A percentile compares a stretch with the other conserved stretches of the same genome.
Evolutionary conservation across 2,329 filamentous ascomycete genomes (phyloP).

Genomic region (Pseudocercospora fijiensis): DNA sequence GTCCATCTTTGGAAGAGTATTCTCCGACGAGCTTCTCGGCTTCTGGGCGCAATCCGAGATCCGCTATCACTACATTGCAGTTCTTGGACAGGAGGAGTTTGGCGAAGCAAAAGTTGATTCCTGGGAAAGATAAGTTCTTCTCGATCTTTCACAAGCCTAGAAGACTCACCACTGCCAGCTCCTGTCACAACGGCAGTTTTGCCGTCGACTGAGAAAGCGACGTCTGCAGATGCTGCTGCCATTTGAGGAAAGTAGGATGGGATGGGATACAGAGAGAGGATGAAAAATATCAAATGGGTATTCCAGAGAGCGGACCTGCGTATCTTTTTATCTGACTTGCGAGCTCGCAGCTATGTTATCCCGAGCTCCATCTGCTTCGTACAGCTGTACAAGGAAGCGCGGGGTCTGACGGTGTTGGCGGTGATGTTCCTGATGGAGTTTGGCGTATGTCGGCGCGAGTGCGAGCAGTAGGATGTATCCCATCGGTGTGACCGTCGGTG

Average conservation of each 20-base stretch:
- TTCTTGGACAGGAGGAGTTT: conserved; percentile 45
- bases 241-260: conserved; percentile 13
- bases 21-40: conserved; percentile 45
- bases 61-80: conserved; percentile 52
- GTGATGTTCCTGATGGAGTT: conserved; percentile 1
- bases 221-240: conserved; percentile 24
- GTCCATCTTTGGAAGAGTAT: conserved; percentile 33
- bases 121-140: conserved; percentile 31
- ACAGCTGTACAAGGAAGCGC: neutral
- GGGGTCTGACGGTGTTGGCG: neutral
- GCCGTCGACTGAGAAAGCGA: conserved; percentile 43
- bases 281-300: neutral
- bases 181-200: conserved; percentile 53
- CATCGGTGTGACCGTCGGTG: neutral
- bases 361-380: neutral
- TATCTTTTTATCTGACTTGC: neutral
- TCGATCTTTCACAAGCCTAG: neutral
- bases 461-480: neutral
- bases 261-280: neutral
- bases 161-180: conserved; percentile 43
- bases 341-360: neutral
- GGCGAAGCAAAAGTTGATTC: conserved; percentile 51
- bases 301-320: neutral
- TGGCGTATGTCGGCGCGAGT: neutral
- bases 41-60: conserved; percentile 50